These are phyloP conservation scores for Lolium perenne DNA, from an alignment of 176 grass and related monocot genomes.

Conservation along the genomic window DNA sequence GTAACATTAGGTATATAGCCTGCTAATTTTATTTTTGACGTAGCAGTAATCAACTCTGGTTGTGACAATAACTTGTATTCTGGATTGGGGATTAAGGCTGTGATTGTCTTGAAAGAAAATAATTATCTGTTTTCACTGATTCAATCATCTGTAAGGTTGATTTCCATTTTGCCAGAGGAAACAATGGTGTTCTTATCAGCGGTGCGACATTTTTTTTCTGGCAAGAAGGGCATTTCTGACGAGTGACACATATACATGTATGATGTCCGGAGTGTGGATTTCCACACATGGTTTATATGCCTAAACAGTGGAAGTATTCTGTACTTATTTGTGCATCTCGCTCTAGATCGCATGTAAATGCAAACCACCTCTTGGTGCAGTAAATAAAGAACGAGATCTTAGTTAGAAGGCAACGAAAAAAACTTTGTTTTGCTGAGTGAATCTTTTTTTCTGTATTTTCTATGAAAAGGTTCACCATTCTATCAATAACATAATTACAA, in stretches of 20 bases:
- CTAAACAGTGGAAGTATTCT: too few species aligned
- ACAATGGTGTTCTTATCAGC: not conserved
- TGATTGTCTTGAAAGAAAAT: not conserved
- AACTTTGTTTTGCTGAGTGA: not conserved
- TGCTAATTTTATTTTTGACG: conserved; percentile 26
- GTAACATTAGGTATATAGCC: conserved; percentile 37
- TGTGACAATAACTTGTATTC: conserved; percentile 5
- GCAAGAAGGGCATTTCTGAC: too few species aligned
- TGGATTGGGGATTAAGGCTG: not conserved
- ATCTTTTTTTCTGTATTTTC: not conserved
- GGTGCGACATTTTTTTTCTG: not conserved
- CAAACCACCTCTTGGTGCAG: too few species aligned
- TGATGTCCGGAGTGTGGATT: too few species aligned
- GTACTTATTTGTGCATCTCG: too few species aligned
- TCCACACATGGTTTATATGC: too few species aligned
- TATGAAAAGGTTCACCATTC: too few species aligned
- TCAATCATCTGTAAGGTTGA: too few species aligned
- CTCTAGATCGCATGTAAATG: too few species aligned
- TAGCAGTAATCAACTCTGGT: conserved; percentile 14
- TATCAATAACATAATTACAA: too few species aligned
- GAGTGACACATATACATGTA: too few species aligned
- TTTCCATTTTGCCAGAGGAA: not conserved
- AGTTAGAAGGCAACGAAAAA: not conserved
- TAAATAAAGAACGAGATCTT: too few species aligned
- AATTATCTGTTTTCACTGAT: not conserved